Conservation (phyloP, 2,329 filamentous ascomycete genomes). For the Diaporthe citri region DNA sequence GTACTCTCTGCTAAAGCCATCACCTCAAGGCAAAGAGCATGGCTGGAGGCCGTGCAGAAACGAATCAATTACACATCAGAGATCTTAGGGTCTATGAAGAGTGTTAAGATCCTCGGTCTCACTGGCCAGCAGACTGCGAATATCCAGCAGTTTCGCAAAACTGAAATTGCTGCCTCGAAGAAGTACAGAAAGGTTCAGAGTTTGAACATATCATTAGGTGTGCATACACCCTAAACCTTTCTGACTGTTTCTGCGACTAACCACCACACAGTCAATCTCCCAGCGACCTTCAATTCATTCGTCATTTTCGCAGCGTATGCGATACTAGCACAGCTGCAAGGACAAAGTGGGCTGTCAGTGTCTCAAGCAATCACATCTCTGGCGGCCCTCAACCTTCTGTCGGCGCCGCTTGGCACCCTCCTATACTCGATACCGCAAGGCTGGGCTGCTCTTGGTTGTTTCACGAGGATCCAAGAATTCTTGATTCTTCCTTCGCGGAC, state of each 20-base stretch:
- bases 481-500: constrained; percentile 42
- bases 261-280: constrained; percentile 11
- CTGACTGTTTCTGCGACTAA: background rate
- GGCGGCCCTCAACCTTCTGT: constrained; percentile 44
- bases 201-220: constrained; percentile 26
- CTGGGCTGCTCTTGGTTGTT: constrained; percentile 42
- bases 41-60: constrained; percentile 63
- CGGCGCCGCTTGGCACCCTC: constrained; percentile 42
- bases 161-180: constrained; percentile 44
- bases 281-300: constrained; percentile 37
- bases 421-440: constrained; percentile 44
- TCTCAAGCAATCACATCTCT: constrained; percentile 39
- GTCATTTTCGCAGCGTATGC: constrained; percentile 29
- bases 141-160: constrained; percentile 42
- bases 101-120: constrained; percentile 63
- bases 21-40: constrained; percentile 56
- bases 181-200: constrained; percentile 43
- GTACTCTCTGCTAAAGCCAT: constrained; percentile 45
- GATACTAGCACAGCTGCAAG: constrained; percentile 36
- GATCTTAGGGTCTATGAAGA: constrained; percentile 63
- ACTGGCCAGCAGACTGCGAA: constrained; percentile 52
- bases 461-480: constrained; percentile 46
- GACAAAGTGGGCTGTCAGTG: constrained; percentile 31
- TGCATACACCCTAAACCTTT: constrained; percentile 28
- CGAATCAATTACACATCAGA: constrained; percentile 62